Conservation (phyloP, 768 basidiomycete species). For the Lactifluus pinguis region DNA sequence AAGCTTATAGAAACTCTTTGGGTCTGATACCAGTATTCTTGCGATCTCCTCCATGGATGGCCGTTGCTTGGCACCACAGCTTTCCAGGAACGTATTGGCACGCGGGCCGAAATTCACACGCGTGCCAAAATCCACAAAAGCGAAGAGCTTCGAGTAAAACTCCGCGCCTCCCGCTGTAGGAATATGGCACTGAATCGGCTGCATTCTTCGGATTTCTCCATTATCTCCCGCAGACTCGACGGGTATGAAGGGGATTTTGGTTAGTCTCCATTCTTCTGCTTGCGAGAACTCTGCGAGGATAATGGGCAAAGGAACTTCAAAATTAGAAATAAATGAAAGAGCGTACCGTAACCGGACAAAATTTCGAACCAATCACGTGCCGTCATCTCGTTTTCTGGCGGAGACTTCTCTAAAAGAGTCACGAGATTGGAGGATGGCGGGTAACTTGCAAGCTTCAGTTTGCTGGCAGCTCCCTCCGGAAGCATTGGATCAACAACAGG, state of each 20-base stretch:
- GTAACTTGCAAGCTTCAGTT: constrained; percentile 60
- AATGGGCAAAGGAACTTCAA: background rate
- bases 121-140: constrained; percentile 81
- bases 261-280: constrained; percentile 48
- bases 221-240: constrained; percentile 29
- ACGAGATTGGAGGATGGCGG: constrained; percentile 59
- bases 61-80: constrained; percentile 45
- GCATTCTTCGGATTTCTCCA: constrained; percentile 23
- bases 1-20: no score
- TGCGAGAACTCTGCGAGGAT: constrained; percentile 46
- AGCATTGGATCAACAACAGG: constrained; percentile 48
- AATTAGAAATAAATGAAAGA: background rate
- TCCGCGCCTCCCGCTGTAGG: constrained; percentile 40
- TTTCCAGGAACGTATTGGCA: constrained; percentile 77
- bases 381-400: constrained; percentile 42
- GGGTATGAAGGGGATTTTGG: constrained; percentile 60
- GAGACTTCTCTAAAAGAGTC: constrained; percentile 45
- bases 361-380: constrained; percentile 63
- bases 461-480: constrained; percentile 43
- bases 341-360: constrained; percentile 53
- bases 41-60: no score
- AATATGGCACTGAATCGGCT: constrained; percentile 65
- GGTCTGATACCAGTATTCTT: no score
- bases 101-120: constrained; percentile 73
- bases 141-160: constrained; percentile 75